Conservation (phyloP, 441 rosid species). For the Geranium incanum region DNA sequence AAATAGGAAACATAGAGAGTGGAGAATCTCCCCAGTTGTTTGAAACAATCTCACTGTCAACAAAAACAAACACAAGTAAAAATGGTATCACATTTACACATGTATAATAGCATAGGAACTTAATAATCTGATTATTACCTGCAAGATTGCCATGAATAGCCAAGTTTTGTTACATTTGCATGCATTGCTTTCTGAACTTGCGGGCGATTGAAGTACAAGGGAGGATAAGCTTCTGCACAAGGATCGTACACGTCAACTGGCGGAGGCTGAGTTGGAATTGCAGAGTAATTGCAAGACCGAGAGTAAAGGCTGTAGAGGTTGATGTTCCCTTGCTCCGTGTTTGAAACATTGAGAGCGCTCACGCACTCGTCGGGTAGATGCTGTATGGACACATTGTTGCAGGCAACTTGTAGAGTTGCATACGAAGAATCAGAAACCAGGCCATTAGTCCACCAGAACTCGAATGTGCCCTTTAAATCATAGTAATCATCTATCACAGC, state of each 20-base stretch:
- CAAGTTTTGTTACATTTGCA: constrained; percentile 62
- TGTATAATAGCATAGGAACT: too few species aligned
- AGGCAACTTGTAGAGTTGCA: constrained; percentile 40
- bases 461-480: constrained; percentile 74
- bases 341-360: constrained; percentile 47
- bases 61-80: constrained; percentile 11
- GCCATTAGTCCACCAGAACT: constrained; percentile 95
- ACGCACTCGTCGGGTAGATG: constrained; percentile 70
- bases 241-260: constrained; percentile 95
- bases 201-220: constrained; percentile 59
- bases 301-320: constrained; percentile 87
- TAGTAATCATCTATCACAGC: constrained; percentile 89
- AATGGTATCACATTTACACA: not conserved
- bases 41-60: constrained; percentile 50
- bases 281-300: constrained; percentile 49
- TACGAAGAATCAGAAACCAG: constrained; percentile 84
- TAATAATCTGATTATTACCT: constrained; percentile 31
- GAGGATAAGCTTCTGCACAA: constrained; percentile 72
- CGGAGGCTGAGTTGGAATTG: constrained; percentile 60
- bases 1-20: constrained; percentile 81
- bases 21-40: constrained; percentile 73
- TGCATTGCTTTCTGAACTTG: constrained; percentile 92
- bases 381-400: constrained; percentile 44
- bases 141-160: constrained; percentile 73
- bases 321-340: constrained; percentile 60